Percentiles rank a stretch among this genome's conserved stretches.
phyloP scores from a whole-genome alignment of 345 rosid species.

The Populus ilicifolia region DNA sequence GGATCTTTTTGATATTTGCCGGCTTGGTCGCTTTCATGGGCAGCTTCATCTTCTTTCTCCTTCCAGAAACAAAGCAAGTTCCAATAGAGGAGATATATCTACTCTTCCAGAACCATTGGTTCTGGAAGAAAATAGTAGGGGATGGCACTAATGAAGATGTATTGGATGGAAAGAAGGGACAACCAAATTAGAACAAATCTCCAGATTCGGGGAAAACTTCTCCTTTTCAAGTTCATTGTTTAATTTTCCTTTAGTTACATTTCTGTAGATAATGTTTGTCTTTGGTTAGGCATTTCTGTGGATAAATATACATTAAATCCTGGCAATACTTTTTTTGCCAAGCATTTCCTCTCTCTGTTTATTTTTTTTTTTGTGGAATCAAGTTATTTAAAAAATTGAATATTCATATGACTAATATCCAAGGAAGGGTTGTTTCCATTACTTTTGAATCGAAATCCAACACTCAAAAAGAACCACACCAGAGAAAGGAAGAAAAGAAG shows the following conservation, averaged over 20 bases:
- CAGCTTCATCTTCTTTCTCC: slow-evolving; percentile 61
- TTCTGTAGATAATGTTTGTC: background rate
- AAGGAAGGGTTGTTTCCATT: background rate
- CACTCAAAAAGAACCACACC: background rate
- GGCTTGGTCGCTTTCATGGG: slow-evolving; percentile 65
- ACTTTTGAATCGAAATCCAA: background rate
- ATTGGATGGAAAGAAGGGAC: background rate
- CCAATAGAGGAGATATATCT: slow-evolving; percentile 80
- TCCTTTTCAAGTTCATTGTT: background rate
- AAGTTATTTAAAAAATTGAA: background rate
- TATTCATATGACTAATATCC: background rate
- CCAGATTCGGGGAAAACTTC: background rate
- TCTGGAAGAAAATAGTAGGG: slow-evolving; percentile 65
- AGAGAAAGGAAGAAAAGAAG: background rate
- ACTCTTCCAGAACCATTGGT: slow-evolving; percentile 67
- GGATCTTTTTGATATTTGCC: slow-evolving; percentile 71
- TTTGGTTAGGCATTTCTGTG: background rate
- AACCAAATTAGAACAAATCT: background rate
- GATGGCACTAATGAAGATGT: background rate
- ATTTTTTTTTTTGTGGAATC: background rate
- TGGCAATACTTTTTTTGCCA: background rate
- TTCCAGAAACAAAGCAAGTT: slow-evolving; percentile 90
- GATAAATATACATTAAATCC: background rate
- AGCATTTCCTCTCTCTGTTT: background rate
- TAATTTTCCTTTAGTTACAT: too few species aligned